A percentile compares a stretch with the other conserved stretches of the same genome.
phyloP scores from a whole-genome alignment of 306 rosid genomes.

The Malus orientalis region DNA sequence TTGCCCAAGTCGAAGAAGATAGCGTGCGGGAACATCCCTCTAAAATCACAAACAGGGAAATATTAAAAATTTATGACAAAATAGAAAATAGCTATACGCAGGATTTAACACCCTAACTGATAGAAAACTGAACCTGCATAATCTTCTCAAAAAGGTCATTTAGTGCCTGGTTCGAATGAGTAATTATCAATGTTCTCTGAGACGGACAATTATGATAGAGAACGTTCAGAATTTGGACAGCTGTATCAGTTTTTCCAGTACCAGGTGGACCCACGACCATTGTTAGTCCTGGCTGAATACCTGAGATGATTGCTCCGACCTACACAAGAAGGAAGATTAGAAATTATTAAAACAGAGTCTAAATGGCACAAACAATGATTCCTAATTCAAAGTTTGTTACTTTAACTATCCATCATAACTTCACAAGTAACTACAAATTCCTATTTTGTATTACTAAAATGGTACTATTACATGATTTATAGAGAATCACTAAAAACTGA shows the following conservation, averaged over 20 bases:
- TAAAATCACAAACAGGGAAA: conserved; percentile 19
- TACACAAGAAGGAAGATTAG: conserved; percentile 14
- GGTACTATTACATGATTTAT: neutral
- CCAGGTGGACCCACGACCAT: conserved; percentile 99
- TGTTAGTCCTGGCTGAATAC: conserved; percentile 93
- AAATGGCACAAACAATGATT: neutral
- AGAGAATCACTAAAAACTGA: neutral
- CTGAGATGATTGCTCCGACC: conserved; percentile 90
- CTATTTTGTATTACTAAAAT: neutral
- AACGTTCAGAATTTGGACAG: conserved; percentile 92
- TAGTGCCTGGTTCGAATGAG: conserved; percentile 96
- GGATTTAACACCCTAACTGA: neutral
- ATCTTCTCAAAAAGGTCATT: conserved; percentile 97
- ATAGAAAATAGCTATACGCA: neutral
- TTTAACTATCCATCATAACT: neutral
- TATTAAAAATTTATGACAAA: neutral
- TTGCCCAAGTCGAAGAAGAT: conserved; percentile 99
- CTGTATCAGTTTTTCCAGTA: conserved; percentile 98
- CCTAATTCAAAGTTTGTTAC: neutral
- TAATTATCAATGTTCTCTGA: conserved; percentile 90
- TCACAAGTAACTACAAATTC: neutral
- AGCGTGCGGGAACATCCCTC: conserved; percentile 99
- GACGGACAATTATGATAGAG: conserved; percentile 96
- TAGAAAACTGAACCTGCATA: conserved; percentile 53
- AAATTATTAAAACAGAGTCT: neutral